Base-by-base conservation (phyloP, 768 basidiomycete genomes). In the Daedaleopsis sinensis region DNA sequence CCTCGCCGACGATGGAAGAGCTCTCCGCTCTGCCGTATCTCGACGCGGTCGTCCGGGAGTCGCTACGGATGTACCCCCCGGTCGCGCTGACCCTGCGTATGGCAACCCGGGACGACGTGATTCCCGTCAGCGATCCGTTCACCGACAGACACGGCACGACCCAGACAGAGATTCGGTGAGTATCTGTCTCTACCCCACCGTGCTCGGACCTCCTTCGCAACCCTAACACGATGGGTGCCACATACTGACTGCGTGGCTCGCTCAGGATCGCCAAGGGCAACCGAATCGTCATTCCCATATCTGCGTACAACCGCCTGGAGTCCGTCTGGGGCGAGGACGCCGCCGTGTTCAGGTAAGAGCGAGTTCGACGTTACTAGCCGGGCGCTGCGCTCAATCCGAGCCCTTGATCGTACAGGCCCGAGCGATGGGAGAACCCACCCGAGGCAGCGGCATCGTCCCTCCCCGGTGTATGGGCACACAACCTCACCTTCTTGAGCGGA, bases 1-100 rank as follows among this genome's bases (percentile, higher is more conserved):
- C 63, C 27, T 59, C 23, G 1, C 89, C 89, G 3, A 79, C 80
- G 5, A 89, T 91, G 85, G 90, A 92, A 36, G 80, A 86, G 36
- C 79, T 93, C 1, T 81, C 83, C 58, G 76, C 80, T 3, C 76
- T 94, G 3, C 81, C 87, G 0, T 90, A 89, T 66, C 83, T 93
- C n/a, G 91, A 91, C 63, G 77, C 76, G 19, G 80, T 89, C 11
- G 77, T 88, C 2, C 80, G 83, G 7, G 89, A 90, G 72, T 82
- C 80, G 0, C 70, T 90, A 57, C 81, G 88, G 0, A 47, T 86
- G 0, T 78, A 88, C 61, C 53, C 85, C 0, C 85, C 86, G 0
- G 79, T 88, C 3, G 72, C 80, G 1, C 64, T 64, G 13, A 79
- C 79, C 0, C 80, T 83, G 74, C 78, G 88, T 3, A 77, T 81